These are phyloP conservation scores for Gossypium longicalyx DNA, from an alignment of 345 rosid genomes.

Conservation along the genomic window DNA sequence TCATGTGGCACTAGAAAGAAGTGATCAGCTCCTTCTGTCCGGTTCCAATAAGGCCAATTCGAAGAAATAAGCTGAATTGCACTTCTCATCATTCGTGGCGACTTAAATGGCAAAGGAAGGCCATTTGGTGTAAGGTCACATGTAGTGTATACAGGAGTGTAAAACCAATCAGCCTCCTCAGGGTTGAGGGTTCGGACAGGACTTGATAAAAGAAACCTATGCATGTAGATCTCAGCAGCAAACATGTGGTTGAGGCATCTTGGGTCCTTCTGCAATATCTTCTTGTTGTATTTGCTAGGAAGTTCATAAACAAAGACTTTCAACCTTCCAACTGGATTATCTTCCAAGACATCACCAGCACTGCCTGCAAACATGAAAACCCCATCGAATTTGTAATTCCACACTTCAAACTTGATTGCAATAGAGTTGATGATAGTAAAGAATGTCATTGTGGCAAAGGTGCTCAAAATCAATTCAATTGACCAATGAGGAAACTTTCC, in stretches of 20 bases:
- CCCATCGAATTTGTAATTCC: slow-evolving; percentile 10
- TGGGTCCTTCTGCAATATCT: slow-evolving; percentile 81
- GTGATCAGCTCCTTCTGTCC: slow-evolving; percentile 94
- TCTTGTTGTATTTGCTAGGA: slow-evolving; percentile 95
- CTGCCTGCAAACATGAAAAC: slow-evolving; percentile 53
- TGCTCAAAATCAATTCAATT: background rate
- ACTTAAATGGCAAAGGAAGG: slow-evolving; percentile 92
- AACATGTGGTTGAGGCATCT: slow-evolving; percentile 98
- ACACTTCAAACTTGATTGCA: slow-evolving; percentile 4
- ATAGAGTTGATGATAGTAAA: background rate
- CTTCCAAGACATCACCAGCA: slow-evolving; percentile 98
- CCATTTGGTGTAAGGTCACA: slow-evolving; percentile 96
- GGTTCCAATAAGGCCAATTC: slow-evolving; percentile 96
- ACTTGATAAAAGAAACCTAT: slow-evolving; percentile 86
- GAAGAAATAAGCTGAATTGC: slow-evolving; percentile 93
- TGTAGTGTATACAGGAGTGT: slow-evolving; percentile 90
- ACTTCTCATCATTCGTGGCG: slow-evolving; percentile 97
- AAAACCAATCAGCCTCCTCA: slow-evolving; percentile 98
- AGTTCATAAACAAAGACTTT: slow-evolving; percentile 94
- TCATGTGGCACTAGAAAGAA: slow-evolving; percentile 95
- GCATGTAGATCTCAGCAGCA: slow-evolving; percentile 98
- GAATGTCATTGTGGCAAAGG: background rate
- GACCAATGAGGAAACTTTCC: background rate
- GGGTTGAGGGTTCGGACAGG: slow-evolving; percentile 93
- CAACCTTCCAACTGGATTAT: slow-evolving; percentile 89